Percentiles rank a stretch among this genome's conserved stretches.
Evolutionary conservation across 768 basidiomycete genomes (phyloP).

Genomic region (Russula sp.): DNA sequence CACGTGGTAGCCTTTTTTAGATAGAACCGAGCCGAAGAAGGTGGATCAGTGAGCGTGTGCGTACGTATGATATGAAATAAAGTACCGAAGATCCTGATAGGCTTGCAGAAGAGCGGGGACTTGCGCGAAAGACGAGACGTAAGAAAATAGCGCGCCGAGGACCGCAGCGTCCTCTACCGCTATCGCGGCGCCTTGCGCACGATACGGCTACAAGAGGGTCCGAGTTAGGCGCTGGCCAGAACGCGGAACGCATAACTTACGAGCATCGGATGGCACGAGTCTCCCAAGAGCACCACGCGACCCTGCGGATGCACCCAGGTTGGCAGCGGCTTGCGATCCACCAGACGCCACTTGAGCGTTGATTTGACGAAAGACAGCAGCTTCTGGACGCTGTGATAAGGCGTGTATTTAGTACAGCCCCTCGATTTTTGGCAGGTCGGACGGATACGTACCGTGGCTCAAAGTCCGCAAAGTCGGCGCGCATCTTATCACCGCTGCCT

Average conservation of each 20-base stretch:
- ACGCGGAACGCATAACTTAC: slow-evolving; percentile 16
- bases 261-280: slow-evolving; percentile 42
- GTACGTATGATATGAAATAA: neutral
- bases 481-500: slow-evolving; percentile 41
- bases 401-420: neutral
- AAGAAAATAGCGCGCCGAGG: slow-evolving; percentile 43
- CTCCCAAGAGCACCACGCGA: slow-evolving; percentile 35
- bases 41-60: neutral
- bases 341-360: slow-evolving; percentile 39
- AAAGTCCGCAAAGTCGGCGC: slow-evolving; percentile 37
- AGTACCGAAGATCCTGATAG: slow-evolving; percentile 44
- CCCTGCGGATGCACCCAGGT: slow-evolving; percentile 36
- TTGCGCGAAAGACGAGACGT: slow-evolving; percentile 38
- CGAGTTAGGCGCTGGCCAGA: neutral
- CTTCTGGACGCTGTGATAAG: slow-evolving; percentile 31
- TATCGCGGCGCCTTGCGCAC: slow-evolving; percentile 40
- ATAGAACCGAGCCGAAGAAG: neutral
- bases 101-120: slow-evolving; percentile 42
- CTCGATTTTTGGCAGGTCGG: too few relatives aligned
- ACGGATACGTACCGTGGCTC: slow-evolving; percentile 33
- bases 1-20: slow-evolving; percentile 34
- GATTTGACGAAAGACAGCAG: slow-evolving; percentile 33
- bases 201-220: slow-evolving; percentile 32
- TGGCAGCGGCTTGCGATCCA: slow-evolving; percentile 37
- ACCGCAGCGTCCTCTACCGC: slow-evolving; percentile 49